These are phyloP conservation scores for Pythium sp. DNA, from an alignment of 352 stramenopile genomes.

Conservation along the genomic window DNA sequence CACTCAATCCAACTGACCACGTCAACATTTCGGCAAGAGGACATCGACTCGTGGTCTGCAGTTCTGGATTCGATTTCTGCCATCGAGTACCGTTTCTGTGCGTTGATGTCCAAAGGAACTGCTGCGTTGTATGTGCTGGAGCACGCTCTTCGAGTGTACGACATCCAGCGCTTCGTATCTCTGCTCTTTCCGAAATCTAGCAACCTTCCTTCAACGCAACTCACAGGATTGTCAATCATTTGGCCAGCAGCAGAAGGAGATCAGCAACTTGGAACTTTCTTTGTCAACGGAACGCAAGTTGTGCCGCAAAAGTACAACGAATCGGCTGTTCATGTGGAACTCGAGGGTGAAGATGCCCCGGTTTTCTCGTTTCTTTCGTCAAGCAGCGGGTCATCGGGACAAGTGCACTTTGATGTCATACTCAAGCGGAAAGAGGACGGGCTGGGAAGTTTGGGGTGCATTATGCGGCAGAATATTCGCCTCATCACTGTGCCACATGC, in stretches of 20 bases:
- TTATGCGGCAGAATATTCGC: slow-evolving; percentile 11
- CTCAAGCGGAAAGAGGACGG: slow-evolving; percentile 13
- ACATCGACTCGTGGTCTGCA: slow-evolving; percentile 11
- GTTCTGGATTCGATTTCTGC: neutral
- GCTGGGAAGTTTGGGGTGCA: slow-evolving; percentile 11
- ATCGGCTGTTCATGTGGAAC: slow-evolving; percentile 8
- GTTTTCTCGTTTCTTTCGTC: slow-evolving; percentile 2
- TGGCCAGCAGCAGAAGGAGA: slow-evolving; percentile 1
- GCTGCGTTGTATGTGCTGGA: slow-evolving; percentile 9
- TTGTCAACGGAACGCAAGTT: slow-evolving; percentile 1
- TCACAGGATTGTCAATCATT: slow-evolving; percentile 9
- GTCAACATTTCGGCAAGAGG: neutral
- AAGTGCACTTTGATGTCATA: slow-evolving; percentile 16
- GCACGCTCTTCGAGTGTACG: neutral
- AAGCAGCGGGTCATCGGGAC: neutral
- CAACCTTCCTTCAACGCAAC: neutral
- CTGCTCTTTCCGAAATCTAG: neutral
- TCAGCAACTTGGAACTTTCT: slow-evolving; percentile 7
- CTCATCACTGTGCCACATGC: slow-evolving; percentile 18
- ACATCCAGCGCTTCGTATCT: neutral
- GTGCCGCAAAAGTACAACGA: slow-evolving; percentile 11
- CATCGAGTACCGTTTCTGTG: slow-evolving; percentile 20
- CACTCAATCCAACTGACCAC: slow-evolving; percentile 14
- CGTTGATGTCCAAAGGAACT: neutral
- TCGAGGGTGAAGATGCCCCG: neutral